Evolutionary conservation across 164 flowering plant species (phyloP).

Genomic region (Litsea cubeba): DNA sequence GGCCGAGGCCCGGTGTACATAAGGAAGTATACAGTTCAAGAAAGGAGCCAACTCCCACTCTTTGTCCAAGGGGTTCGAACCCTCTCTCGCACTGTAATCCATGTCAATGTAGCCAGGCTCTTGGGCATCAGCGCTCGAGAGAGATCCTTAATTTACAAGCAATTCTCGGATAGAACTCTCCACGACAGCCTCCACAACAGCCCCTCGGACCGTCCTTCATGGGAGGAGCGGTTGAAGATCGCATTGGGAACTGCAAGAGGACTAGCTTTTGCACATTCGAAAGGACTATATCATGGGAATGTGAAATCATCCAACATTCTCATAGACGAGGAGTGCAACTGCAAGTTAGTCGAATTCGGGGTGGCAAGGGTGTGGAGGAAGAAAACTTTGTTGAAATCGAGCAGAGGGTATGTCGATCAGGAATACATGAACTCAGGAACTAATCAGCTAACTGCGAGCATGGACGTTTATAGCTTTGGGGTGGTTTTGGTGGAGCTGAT

Average conservation of each 20-base stretch:
- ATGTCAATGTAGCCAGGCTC: background rate
- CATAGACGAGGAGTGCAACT: background rate
- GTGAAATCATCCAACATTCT: conserved; percentile 1
- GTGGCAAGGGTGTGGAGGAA: background rate
- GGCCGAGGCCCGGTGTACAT: background rate
- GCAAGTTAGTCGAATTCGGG: background rate
- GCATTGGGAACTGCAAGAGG: background rate
- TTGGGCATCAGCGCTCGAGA: background rate
- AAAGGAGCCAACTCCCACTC: background rate
- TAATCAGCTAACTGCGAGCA: conserved; percentile 52
- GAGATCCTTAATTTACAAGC: background rate
- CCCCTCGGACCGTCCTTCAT: background rate
- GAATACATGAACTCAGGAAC: conserved; percentile 48
- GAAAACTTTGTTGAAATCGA: background rate
- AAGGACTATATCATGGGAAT: background rate
- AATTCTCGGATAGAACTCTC: background rate
- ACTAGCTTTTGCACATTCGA: background rate
- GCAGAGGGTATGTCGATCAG: conserved; percentile 58
- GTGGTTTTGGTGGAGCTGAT: conserved; percentile 50
- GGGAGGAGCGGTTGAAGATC: background rate
- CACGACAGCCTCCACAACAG: background rate
- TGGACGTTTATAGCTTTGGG: conserved; percentile 72
- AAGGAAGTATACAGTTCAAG: background rate
- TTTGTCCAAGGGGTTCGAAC: background rate
- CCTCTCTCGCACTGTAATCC: background rate